Conservation (phyloP, 1,284 basidiomycete species). For the Malassezia psittaci region DNA sequence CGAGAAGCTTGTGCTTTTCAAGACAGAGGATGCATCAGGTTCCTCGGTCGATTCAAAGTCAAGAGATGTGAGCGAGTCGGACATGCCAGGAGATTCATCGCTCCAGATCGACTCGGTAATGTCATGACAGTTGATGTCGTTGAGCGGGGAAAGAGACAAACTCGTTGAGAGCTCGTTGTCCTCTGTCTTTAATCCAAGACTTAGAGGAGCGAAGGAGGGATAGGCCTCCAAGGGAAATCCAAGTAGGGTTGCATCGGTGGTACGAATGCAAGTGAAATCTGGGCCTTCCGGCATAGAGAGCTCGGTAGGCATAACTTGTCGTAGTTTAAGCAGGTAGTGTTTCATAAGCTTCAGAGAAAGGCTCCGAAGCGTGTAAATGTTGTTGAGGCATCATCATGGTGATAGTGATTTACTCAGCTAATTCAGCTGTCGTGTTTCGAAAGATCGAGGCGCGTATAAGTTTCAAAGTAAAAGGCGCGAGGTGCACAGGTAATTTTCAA, state of each 20-base stretch:
- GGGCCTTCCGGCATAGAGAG: neutral
- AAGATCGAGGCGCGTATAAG: neutral
- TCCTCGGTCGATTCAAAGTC: conserved; percentile 11
- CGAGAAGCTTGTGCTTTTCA: conserved; percentile 1
- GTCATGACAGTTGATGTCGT: neutral
- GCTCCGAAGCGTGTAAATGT: conserved; percentile 15
- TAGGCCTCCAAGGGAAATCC: neutral
- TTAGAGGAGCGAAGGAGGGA: neutral
- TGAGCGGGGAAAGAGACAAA: neutral
- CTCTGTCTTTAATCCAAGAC: conserved; percentile 2
- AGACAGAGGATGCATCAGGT: neutral
- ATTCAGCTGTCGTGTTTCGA: neutral
- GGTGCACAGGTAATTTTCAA: conserved; percentile 6
- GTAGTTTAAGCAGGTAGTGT: neutral
- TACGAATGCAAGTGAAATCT: neutral
- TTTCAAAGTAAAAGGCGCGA: conserved; percentile 3
- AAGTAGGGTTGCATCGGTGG: neutral
- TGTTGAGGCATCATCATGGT: conserved; percentile 10
- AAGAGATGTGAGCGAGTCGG: conserved; percentile 14
- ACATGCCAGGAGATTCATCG: conserved; percentile 10
- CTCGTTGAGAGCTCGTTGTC: conserved; percentile 2
- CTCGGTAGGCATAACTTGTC: neutral
- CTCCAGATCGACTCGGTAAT: conserved; percentile 9
- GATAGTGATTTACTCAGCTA: conserved; percentile 10
- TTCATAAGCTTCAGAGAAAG: conserved; percentile 15